Conservation (phyloP, 1,284 basidiomycete species). For the Ganoderma multipileum region DNA sequence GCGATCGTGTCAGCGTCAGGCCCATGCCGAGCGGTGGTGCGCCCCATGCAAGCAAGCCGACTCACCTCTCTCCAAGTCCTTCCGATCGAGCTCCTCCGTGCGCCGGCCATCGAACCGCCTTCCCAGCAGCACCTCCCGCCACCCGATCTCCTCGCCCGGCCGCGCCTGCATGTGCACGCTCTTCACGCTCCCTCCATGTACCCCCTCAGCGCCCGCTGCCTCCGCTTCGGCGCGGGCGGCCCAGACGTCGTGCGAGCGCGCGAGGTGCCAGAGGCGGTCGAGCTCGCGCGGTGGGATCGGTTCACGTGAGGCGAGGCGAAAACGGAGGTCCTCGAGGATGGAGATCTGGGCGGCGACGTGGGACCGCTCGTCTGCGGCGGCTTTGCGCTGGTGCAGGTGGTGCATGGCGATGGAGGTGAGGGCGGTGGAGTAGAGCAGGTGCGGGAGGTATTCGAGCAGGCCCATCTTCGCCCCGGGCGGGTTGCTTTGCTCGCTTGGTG, state of each 20-base stretch:
- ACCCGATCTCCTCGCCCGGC: slow-evolving; percentile 36
- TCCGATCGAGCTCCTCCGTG: slow-evolving; percentile 40
- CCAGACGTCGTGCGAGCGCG: slow-evolving; percentile 29
- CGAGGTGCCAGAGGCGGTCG: slow-evolving; percentile 39
- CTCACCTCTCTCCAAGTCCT: slow-evolving; percentile 40
- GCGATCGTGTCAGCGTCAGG: not conserved
- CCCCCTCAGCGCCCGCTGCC: slow-evolving; percentile 13
- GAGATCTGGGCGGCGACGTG: slow-evolving; percentile 60
- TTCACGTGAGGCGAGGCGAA: slow-evolving; percentile 52
- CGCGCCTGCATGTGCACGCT: slow-evolving; percentile 24
- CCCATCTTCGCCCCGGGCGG: slow-evolving; percentile 10
- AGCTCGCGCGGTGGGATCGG: slow-evolving; percentile 55
- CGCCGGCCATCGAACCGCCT: slow-evolving; percentile 28
- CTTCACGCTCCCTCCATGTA: slow-evolving; percentile 15
- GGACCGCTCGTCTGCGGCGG: slow-evolving; percentile 54
- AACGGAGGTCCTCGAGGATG: slow-evolving; percentile 62
- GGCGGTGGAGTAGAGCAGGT: slow-evolving; percentile 63
- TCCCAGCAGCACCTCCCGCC: slow-evolving; percentile 43
- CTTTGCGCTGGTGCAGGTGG: slow-evolving; percentile 57
- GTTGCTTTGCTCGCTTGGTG: not conserved
- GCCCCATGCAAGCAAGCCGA: not conserved
- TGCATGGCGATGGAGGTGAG: slow-evolving; percentile 70
- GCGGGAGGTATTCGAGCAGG: slow-evolving; percentile 47
- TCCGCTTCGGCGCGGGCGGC: slow-evolving; percentile 17
- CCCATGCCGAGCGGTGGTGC: not conserved